A percentile compares a stretch with the other conserved stretches of the same genome.
These are phyloP conservation scores for Pseudevernia furfuracea DNA, from an alignment of 495 filamentous ascomycete genomes.

Conservation along the genomic window DNA sequence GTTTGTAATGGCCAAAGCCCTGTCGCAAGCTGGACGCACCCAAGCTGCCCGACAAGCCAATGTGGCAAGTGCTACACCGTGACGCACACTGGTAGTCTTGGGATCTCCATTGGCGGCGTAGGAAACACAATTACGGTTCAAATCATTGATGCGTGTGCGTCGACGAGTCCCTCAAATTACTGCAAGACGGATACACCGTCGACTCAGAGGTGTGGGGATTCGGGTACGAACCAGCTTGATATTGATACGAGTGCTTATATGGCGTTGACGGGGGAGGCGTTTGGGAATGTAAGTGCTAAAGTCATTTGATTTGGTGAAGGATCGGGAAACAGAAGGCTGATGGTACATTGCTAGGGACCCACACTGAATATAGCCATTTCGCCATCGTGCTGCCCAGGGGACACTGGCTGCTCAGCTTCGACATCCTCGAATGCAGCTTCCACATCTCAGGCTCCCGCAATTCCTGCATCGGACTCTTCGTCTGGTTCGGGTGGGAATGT, in stretches of 20 bases:
- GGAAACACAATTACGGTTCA: constrained; percentile 25
- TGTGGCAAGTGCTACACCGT: constrained; percentile 26
- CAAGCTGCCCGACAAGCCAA: constrained; percentile 19
- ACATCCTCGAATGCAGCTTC: neutral
- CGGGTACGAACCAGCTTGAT: constrained; percentile 21
- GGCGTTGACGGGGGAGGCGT: constrained; percentile 20
- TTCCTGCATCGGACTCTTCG: neutral
- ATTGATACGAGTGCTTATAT: constrained; percentile 22
- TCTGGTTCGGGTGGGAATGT: neutral
- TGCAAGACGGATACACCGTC: constrained; percentile 23
- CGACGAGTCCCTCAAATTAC: constrained; percentile 20
- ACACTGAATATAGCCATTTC: constrained; percentile 15
- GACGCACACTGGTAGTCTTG: constrained; percentile 20
- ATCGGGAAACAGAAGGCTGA: neutral
- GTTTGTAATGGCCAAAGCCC: constrained; percentile 22
- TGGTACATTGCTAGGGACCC: constrained; percentile 7
- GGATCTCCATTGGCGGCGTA: constrained; percentile 4
- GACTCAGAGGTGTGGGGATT: constrained; percentile 17
- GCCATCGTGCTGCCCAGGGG: constrained; percentile 14
- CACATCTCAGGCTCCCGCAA: neutral
- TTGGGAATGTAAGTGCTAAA: constrained; percentile 14
- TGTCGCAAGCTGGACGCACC: constrained; percentile 13
- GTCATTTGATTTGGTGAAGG: neutral
- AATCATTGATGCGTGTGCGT: constrained; percentile 24
- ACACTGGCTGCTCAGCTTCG: constrained; percentile 1